These are phyloP conservation scores for Xylaria intraflava DNA, from an alignment of 495 filamentous ascomycete species.

Conservation along the genomic window DNA sequence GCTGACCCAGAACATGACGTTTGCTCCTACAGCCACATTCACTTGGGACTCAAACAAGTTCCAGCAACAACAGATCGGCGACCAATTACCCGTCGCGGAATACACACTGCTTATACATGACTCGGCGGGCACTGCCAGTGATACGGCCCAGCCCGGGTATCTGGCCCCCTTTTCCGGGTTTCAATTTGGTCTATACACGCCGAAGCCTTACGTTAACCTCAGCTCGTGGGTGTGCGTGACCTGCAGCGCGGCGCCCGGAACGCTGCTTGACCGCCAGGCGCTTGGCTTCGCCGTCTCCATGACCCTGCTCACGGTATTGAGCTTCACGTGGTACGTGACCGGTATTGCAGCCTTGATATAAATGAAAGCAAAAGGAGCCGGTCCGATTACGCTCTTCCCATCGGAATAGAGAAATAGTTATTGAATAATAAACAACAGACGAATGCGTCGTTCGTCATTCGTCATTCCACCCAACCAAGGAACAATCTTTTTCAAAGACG, in stretches of 20 bases:
- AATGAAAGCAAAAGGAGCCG: slow-evolving; percentile 16
- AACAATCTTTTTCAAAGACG: background rate
- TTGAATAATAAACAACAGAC: background rate
- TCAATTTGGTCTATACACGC: slow-evolving; percentile 75
- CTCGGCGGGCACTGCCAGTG: slow-evolving; percentile 53
- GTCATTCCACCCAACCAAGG: slow-evolving; percentile 1
- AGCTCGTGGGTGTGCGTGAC: slow-evolving; percentile 57
- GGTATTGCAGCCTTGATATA: slow-evolving; percentile 55
- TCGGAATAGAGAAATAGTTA: background rate
- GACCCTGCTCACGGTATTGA: slow-evolving; percentile 66
- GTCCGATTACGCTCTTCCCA: background rate
- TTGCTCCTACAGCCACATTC: slow-evolving; percentile 32
- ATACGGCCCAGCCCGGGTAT: slow-evolving; percentile 63
- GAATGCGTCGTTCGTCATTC: slow-evolving; percentile 2
- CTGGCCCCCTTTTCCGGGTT: slow-evolving; percentile 57
- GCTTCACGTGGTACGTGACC: slow-evolving; percentile 84
- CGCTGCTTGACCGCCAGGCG: slow-evolving; percentile 54
- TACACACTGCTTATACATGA: slow-evolving; percentile 88
- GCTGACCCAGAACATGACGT: slow-evolving; percentile 49
- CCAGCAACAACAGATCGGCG: slow-evolving; percentile 50
- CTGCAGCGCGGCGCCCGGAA: slow-evolving; percentile 63
- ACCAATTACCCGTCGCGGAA: slow-evolving; percentile 58
- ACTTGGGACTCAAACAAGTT: slow-evolving; percentile 78
- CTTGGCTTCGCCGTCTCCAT: slow-evolving; percentile 70
- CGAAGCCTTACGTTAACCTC: slow-evolving; percentile 58